phyloP scores from a whole-genome alignment of 2,329 filamentous ascomycete species.

The Colletotrichum orchidophilum region DNA sequence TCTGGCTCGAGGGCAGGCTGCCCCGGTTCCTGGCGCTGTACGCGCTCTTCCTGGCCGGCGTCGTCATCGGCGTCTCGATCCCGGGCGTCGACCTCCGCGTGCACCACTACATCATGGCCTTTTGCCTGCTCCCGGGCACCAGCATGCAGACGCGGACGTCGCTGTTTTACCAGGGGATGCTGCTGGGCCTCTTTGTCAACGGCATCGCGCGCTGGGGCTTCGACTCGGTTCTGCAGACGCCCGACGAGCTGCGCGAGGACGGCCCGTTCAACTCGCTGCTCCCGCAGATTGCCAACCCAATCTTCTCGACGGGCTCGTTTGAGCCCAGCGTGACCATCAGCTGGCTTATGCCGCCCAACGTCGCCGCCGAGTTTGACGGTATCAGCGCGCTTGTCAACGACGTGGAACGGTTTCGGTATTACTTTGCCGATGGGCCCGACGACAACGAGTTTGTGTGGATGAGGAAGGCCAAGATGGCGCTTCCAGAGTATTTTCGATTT shows the following conservation, averaged over 20 bases:
- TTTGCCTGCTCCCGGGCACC: conserved; percentile 88
- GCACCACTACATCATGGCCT: conserved; percentile 92
- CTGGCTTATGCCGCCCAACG: conserved; percentile 52
- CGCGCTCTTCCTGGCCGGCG: conserved; percentile 68
- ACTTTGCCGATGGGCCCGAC: conserved; percentile 63
- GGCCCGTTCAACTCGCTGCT: conserved; percentile 70
- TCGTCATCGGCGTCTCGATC: conserved; percentile 76
- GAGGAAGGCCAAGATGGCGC: conserved; percentile 16
- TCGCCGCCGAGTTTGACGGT: conserved; percentile 70
- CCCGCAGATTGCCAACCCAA: conserved; percentile 59
- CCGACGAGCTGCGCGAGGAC: conserved; percentile 73
- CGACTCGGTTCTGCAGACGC: conserved; percentile 86
- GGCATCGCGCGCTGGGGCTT: conserved; percentile 95
- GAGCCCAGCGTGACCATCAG: conserved; percentile 73
- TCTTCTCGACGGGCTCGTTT: conserved; percentile 50
- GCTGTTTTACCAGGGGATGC: conserved; percentile 86
- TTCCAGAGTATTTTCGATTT: conserved; percentile 29
- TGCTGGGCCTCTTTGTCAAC: conserved; percentile 93
- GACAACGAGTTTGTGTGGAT: conserved; percentile 21
- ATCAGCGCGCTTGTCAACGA: conserved; percentile 86
- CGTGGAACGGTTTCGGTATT: conserved; percentile 81
- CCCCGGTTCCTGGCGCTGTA: conserved; percentile 84
- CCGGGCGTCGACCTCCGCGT: conserved; percentile 86
- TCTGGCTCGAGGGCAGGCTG: conserved; percentile 85
- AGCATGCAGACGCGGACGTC: conserved; percentile 86